Conservation (phyloP, 768 basidiomycete species). For the Tylopilus cervinicoccineus region DNA sequence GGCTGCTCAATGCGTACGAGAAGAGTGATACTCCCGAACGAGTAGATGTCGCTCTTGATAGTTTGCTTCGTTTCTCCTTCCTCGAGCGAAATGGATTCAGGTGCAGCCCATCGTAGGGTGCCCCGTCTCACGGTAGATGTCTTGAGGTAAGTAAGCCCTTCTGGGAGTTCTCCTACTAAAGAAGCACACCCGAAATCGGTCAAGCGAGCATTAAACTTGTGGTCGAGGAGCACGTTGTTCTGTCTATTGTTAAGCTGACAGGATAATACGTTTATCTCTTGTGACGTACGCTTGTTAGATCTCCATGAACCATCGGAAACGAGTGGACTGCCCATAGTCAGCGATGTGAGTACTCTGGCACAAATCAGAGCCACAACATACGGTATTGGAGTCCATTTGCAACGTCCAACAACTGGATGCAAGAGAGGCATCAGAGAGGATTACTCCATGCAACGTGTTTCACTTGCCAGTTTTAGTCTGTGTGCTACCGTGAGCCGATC, state of each 20-base stretch:
- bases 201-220: constrained; percentile 4
- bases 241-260: background rate
- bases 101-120: constrained; percentile 9
- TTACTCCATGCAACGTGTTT: background rate
- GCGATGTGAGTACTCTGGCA: background rate
- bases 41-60: constrained; percentile 7
- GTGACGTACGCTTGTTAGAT: constrained; percentile 3
- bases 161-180: constrained; percentile 2
- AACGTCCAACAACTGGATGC: constrained; percentile 2
- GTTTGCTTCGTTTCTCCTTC: background rate
- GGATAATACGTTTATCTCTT: background rate
- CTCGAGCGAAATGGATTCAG: constrained; percentile 2
- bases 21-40: constrained; percentile 8
- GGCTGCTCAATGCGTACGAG: background rate
- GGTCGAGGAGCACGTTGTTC: constrained; percentile 12
- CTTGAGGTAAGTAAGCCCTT: constrained; percentile 1
- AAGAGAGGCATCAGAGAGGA: background rate
- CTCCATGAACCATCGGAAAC: constrained; percentile 10
- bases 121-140: constrained; percentile 1
- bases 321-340: constrained; percentile 6
- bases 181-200: constrained; percentile 11
- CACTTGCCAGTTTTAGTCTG: constrained; percentile 7
- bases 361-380: background rate
- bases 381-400: constrained; percentile 6
- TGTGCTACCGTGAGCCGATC: background rate